A percentile compares a stretch with the other conserved stretches of the same genome.
Conservation (phyloP, 306 rosid genomes). For the Vigna nakashimae region DNA sequence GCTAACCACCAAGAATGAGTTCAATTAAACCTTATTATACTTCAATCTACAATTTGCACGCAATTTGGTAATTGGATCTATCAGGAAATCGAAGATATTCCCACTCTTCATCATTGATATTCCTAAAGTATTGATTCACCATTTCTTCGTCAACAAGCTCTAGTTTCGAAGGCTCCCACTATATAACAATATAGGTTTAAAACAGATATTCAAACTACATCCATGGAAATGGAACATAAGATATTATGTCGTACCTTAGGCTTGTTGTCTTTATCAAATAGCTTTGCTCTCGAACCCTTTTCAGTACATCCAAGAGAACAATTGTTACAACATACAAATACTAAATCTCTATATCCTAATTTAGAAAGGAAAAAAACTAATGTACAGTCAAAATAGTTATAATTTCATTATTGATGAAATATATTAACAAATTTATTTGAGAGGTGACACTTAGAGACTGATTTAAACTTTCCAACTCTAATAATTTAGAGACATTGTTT, state of each 20-base stretch:
- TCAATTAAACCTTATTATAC: not conserved
- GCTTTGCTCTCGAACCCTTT: conserved; percentile 45
- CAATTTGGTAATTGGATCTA: conserved; percentile 18
- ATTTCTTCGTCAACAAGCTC: conserved; percentile 23
- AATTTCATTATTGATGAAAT: too few species aligned
- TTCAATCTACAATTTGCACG: conserved; percentile 17
- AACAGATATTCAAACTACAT: not conserved
- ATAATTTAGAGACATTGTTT: too few species aligned
- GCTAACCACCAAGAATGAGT: not conserved
- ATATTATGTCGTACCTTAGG: conserved; percentile 31
- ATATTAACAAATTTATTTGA: too few species aligned
- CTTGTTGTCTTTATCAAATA: conserved; percentile 43
- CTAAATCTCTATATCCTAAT: not conserved
- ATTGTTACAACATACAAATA: not conserved
- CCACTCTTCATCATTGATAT: conserved; percentile 16
- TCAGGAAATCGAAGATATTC: conserved; percentile 19
- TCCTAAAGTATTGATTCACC: conserved; percentile 20
- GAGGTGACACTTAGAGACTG: too few species aligned
- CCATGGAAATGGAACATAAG: not conserved
- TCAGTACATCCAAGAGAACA: not conserved
- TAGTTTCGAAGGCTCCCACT: conserved; percentile 43
- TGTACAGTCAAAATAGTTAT: too few species aligned
- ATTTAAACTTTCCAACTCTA: too few species aligned
- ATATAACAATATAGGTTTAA: not conserved
- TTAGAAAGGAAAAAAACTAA: too few species aligned